Evolutionary conservation across 2,329 filamentous ascomycete species (phyloP).

Genomic region (Sporothrix brunneoviolacea): DNA sequence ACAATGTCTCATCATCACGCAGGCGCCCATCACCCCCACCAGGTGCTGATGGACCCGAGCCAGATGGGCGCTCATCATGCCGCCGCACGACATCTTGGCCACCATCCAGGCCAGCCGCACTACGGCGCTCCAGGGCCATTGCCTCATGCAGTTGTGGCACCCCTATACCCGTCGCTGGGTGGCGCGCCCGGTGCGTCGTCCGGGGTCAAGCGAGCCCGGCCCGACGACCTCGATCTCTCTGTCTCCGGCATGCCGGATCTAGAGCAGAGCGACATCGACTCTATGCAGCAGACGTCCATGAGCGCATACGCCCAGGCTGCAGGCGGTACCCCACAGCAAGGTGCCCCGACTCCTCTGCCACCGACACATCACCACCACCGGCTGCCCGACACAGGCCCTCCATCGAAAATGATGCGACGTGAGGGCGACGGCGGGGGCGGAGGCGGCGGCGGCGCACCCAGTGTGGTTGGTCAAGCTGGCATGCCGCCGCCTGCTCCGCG

Average conservation of each 20-base stretch:
- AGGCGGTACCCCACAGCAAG: slow-evolving; percentile 6
- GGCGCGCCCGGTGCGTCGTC: slow-evolving; percentile 22
- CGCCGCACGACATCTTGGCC: slow-evolving; percentile 38
- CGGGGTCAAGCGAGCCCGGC: slow-evolving; percentile 45
- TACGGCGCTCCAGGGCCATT: slow-evolving; percentile 43
- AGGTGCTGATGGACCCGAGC: slow-evolving; percentile 50
- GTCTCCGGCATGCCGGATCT: slow-evolving; percentile 45
- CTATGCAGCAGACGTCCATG: slow-evolving; percentile 48
- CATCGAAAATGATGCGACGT: slow-evolving; percentile 59
- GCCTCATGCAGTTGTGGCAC: slow-evolving; percentile 39
- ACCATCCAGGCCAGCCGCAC: slow-evolving; percentile 45
- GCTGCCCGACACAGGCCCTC: slow-evolving; percentile 64
- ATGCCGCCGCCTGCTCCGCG: slow-evolving; percentile 79
- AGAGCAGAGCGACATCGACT: slow-evolving; percentile 48
- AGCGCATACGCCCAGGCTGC: slow-evolving; percentile 41
- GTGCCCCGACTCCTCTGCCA: slow-evolving; percentile 34
- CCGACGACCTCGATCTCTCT: slow-evolving; percentile 53
- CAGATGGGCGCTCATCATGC: slow-evolving; percentile 45
- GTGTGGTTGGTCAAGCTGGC: slow-evolving; percentile 75
- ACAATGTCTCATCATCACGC: slow-evolving; percentile 40
- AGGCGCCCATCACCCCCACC: slow-evolving; percentile 41
- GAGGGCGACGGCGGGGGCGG: slow-evolving; percentile 40
- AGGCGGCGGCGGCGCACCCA: slow-evolving; percentile 58
- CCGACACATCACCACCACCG: slow-evolving; percentile 68
- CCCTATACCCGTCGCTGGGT: slow-evolving; percentile 43